Evolutionary conservation across 129 eudicot genomes (phyloP), one percentile per base, ranked within the genome.

Genomic region (Pseudognaphalium luteoalbum): DNA sequence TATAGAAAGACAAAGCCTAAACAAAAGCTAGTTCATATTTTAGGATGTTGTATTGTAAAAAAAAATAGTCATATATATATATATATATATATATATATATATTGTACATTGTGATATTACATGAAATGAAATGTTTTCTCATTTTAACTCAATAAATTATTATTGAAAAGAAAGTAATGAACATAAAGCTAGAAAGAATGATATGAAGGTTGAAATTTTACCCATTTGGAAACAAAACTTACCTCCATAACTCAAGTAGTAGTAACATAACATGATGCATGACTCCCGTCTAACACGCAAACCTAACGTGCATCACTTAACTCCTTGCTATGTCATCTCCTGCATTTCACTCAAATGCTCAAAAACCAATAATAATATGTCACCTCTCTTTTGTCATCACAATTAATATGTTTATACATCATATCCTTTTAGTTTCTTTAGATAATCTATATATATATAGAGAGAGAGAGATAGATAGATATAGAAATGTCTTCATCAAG

Each of bases 241-340:
- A 72, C 73, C 77, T 83, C 77, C 9, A 61, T 25, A 32, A 56
- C 80, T 64, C 58, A 25, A 68, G 25, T 33, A 32, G 69, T 58
- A 41, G 76, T 68, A 74, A 74, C 81, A 81, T 71, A 29, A 25
- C 28, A 25, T 25, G 28, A 25, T 25, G 28, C 28, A 57, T 68
- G 70, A 82, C 83, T 74, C 83, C 82, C 86, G 83, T 80, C 73
- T 67, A 66, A 82, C 86, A 82, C 86, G 86, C 82, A 82, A 82
- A 80, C 86, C 83, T 80, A 72, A 77, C 86, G 78, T 77, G 83
- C 83, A 58, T 71, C 81, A 57, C 80, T 68, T 78, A 66, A 78
- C 72, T 64, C 72, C 14, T 56, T 76, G 69, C 60, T 72, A 68
- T 47, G 81, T 63, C 80, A 75, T 63, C 81, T 51, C 73, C 71